Conservation (phyloP, 179 eudicot genomes). For the Silene coronaria region DNA sequence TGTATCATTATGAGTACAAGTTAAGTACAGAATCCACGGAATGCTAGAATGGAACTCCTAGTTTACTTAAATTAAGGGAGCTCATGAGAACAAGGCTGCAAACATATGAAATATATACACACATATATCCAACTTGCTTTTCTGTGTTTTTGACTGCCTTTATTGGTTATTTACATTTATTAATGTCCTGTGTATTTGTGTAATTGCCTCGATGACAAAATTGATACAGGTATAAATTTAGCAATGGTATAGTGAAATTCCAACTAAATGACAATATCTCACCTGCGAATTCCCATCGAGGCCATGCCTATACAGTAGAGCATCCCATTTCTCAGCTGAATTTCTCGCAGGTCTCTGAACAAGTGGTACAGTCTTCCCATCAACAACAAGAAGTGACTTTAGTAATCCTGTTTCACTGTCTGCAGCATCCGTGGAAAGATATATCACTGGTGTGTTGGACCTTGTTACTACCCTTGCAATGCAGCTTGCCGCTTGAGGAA, state of each 20-base stretch:
- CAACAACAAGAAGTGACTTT: conserved; percentile 57
- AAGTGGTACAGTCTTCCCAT: conserved; percentile 78
- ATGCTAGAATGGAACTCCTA: background rate
- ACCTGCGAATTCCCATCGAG: conserved; percentile 81
- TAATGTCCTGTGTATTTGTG: background rate
- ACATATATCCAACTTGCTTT: background rate
- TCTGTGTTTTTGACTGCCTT: background rate
- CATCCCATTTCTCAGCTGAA: conserved; percentile 97
- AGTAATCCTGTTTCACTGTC: conserved; percentile 83
- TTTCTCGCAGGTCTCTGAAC: conserved; percentile 68
- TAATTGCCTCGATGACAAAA: background rate
- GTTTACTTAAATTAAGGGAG: background rate
- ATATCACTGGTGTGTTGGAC: conserved; percentile 74
- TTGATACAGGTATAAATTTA: background rate
- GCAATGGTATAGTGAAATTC: background rate
- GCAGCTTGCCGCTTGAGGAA: conserved; percentile 97
- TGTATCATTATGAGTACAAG: background rate
- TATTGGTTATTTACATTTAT: background rate
- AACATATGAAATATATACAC: too few relatives aligned
- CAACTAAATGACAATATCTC: conserved; percentile 12
- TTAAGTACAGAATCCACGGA: background rate
- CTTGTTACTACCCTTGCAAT: conserved; percentile 63
- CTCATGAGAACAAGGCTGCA: too few relatives aligned
- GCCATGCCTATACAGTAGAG: conserved; percentile 76
- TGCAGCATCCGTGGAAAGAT: conserved; percentile 97